These are phyloP conservation scores for Quercus parvula DNA, from an alignment of 306 rosid species.

Conservation along the genomic window DNA sequence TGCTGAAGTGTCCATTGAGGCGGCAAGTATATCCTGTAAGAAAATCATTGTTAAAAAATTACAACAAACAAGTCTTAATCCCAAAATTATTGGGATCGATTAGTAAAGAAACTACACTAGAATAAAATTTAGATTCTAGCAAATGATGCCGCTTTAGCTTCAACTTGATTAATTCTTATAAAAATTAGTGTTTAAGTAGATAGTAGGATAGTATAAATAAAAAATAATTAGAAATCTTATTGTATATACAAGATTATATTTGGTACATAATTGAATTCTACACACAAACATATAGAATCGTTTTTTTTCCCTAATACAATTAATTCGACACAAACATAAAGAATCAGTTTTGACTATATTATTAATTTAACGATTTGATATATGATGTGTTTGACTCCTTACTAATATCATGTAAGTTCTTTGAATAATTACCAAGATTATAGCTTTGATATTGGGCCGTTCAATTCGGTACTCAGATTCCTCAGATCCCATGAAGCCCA, in stretches of 20 bases:
- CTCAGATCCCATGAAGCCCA: constrained; percentile 37
- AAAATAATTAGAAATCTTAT: background rate
- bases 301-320: too few relatives aligned
- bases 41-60: background rate
- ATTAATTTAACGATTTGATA: background rate
- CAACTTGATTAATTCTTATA: too few relatives aligned
- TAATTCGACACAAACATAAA: too few relatives aligned
- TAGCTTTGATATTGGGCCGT: constrained; percentile 53
- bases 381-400: background rate
- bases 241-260: background rate
- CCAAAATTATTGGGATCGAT: background rate
- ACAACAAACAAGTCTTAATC: too few relatives aligned
- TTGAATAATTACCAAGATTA: constrained; percentile 35
- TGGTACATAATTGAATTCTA: too few relatives aligned
- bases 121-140: too few relatives aligned
- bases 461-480: constrained; percentile 50
- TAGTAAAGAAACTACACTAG: too few relatives aligned
- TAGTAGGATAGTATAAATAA: too few relatives aligned
- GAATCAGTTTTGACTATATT: too few relatives aligned
- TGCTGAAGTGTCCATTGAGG: constrained; percentile 51
- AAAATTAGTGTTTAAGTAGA: background rate
- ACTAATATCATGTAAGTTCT: background rate
- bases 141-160: too few relatives aligned
- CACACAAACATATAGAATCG: too few relatives aligned
- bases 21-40: constrained; percentile 52